Evolutionary conservation across 768 basidiomycete species (phyloP).

Genomic region (Tricholoma hemisulphureum): DNA sequence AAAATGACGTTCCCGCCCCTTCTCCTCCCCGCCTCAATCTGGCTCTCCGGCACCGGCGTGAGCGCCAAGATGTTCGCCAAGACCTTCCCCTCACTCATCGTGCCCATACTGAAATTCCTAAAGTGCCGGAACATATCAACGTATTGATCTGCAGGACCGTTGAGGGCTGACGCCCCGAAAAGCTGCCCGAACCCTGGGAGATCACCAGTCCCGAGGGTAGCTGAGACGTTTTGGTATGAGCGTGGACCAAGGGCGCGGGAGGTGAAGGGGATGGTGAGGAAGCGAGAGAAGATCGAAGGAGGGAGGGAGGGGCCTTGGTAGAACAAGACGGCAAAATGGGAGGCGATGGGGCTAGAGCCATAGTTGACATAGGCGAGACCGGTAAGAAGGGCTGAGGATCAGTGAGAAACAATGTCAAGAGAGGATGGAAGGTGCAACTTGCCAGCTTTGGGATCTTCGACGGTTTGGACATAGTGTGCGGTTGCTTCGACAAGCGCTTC

Average conservation of each 20-base stretch:
- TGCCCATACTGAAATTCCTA: slow-evolving; percentile 23
- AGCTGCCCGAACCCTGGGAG: slow-evolving; percentile 33
- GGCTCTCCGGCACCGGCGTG: slow-evolving; percentile 35
- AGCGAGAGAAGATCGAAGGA: slow-evolving; percentile 34
- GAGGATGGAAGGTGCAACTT: slow-evolving; percentile 10
- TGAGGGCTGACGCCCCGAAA: slow-evolving; percentile 38
- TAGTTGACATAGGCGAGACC: slow-evolving; percentile 22
- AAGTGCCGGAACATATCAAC: slow-evolving; percentile 32
- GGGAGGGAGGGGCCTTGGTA: slow-evolving; percentile 38
- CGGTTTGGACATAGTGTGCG: slow-evolving; percentile 35
- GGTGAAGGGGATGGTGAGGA: slow-evolving; percentile 35
- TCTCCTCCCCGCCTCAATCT: slow-evolving; percentile 31
- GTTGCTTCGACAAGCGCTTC: slow-evolving; percentile 37
- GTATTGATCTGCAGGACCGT: slow-evolving; percentile 27
- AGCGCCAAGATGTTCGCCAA: slow-evolving; percentile 33
- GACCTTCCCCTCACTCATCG: slow-evolving; percentile 22
- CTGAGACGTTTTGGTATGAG: slow-evolving; percentile 37
- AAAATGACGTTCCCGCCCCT: slow-evolving; percentile 37
- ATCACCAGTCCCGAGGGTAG: slow-evolving; percentile 28
- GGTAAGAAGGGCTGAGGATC: slow-evolving; percentile 25
- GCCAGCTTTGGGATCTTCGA: slow-evolving; percentile 41
- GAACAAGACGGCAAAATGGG: slow-evolving; percentile 32
- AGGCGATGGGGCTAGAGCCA: slow-evolving; percentile 19
- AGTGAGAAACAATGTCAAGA: not conserved
- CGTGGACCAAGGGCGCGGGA: slow-evolving; percentile 28